phyloP scores from a whole-genome alignment of 2,329 filamentous ascomycete species.

The Penicillium frequentans region DNA sequence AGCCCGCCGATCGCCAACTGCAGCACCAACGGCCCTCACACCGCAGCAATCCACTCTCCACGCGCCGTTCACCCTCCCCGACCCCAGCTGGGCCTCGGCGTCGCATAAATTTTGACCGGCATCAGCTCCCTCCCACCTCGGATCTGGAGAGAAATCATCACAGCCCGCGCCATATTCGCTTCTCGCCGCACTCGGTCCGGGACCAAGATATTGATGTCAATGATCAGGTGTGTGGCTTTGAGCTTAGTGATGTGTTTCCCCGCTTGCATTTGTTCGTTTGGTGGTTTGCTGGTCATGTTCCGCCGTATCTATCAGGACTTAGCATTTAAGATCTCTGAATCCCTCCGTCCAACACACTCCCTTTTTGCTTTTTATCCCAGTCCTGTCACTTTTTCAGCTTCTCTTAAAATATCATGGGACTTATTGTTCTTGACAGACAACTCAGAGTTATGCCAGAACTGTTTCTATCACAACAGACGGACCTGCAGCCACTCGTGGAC shows the following conservation, averaged over 20 bases:
- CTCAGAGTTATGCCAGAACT: conserved; percentile 21
- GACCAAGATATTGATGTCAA: background rate
- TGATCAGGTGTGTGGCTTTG: conserved; percentile 3
- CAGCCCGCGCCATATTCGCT: background rate
- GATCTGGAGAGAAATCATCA: background rate
- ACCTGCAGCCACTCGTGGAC: conserved; percentile 13
- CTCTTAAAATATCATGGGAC: background rate
- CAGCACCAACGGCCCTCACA: background rate
- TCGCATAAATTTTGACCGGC: background rate
- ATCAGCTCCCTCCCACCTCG: background rate
- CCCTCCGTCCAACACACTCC: background rate
- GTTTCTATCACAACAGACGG: conserved; percentile 4
- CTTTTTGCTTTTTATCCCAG: background rate
- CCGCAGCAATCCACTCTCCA: conserved; percentile 1
- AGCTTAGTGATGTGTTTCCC: background rate
- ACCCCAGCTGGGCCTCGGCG: background rate
- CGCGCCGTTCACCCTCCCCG: conserved; percentile 5
- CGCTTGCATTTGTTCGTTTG: background rate
- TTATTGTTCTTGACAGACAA: conserved; percentile 8
- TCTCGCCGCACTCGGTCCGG: background rate
- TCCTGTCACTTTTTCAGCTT: background rate
- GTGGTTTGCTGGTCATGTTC: background rate
- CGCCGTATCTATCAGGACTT: background rate
- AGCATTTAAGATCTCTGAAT: background rate
- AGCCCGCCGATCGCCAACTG: conserved; percentile 14